Evolutionary conservation across 1,284 basidiomycete genomes (phyloP), one percentile per base, ranked within the genome.

Genomic region (Volvariella surrecta): DNA sequence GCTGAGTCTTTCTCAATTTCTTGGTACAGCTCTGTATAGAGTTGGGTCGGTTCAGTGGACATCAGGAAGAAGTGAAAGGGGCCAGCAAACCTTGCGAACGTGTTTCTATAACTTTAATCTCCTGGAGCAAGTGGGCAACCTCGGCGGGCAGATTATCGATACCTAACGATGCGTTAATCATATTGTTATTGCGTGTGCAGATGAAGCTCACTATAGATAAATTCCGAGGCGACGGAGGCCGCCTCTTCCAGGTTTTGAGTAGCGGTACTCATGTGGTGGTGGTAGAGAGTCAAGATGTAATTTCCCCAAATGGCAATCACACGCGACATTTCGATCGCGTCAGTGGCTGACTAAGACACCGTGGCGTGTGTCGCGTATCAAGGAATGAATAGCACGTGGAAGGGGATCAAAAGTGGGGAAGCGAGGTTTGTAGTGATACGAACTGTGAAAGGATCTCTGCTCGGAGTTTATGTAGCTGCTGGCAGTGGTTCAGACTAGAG

Each of bases 61-160:
- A n/a, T n/a, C 9, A 10, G 35, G n/a, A 15, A 28, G 30, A 34
- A n/a, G 34, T 11, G 18, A 43, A 35, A 9, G 24, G 32, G 3
- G 40, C 21, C n/a, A 44, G 17, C 56, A 18, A 48, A 74, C 78
- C 76, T 63, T 74, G 70, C 2, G 65, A 64, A 47, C 66, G 65
- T 18, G 50, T 55, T 43, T 81, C 78, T 48, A 71, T 73, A 47
- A 70, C 71, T 50, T 71, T 76, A 48, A 90, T 88, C 61, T 89
- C 85, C 43, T 78, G 73, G 7, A 88, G 66, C 16, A 89, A 61
- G 57, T 82, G 79, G 17, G 73, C 69, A 3, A 88, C 78, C 61
- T 89, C 86, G 44, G 71, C 69, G 1, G 82, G 82, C 11, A 89
- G 63, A 58, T 89, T 88, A 51, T 90, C 87, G 24, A 90, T 68